Evolutionary conservation across 2,329 filamentous ascomycete species (phyloP).

Genomic region (Verticillium albo-atrum): DNA sequence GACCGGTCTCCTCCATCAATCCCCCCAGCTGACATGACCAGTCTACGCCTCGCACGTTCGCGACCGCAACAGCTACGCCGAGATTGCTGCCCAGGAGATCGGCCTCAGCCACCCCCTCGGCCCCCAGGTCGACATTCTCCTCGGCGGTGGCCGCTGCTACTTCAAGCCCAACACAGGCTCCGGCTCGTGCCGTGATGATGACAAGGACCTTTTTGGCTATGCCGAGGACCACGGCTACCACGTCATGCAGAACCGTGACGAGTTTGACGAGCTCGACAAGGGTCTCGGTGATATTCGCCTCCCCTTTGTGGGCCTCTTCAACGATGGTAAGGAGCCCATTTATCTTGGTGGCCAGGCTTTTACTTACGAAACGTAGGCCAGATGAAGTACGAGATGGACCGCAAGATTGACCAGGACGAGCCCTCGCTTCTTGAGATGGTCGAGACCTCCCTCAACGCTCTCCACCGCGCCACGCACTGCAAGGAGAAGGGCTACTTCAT

Average conservation of each 20-base stretch:
- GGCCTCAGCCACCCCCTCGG: slow-evolving; percentile 32
- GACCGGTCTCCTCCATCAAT: neutral
- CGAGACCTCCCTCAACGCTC: slow-evolving; percentile 28
- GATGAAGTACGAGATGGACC: slow-evolving; percentile 30
- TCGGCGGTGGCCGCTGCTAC: slow-evolving; percentile 34
- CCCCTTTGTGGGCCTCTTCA: slow-evolving; percentile 34
- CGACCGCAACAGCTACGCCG: slow-evolving; percentile 25
- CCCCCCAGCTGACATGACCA: neutral
- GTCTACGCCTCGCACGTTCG: slow-evolving; percentile 27
- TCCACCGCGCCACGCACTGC: slow-evolving; percentile 25
- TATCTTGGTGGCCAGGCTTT: neutral
- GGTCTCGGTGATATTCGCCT: slow-evolving; percentile 20
- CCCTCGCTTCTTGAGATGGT: slow-evolving; percentile 35
- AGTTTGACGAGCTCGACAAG: slow-evolving; percentile 25
- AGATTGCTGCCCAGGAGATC: slow-evolving; percentile 33
- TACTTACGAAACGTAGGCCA: slow-evolving; percentile 6
- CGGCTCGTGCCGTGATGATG: slow-evolving; percentile 30
- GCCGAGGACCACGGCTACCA: slow-evolving; percentile 27
- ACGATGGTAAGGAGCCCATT: slow-evolving; percentile 17
- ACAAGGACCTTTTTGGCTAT: slow-evolving; percentile 28
- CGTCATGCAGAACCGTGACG: slow-evolving; percentile 27
- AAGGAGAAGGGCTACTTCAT: slow-evolving; percentile 32
- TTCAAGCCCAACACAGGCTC: slow-evolving; percentile 31
- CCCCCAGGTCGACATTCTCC: slow-evolving; percentile 29
- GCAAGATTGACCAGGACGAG: slow-evolving; percentile 24